Conservation (phyloP, 768 basidiomycete species). For the Suillus placidus region DNA sequence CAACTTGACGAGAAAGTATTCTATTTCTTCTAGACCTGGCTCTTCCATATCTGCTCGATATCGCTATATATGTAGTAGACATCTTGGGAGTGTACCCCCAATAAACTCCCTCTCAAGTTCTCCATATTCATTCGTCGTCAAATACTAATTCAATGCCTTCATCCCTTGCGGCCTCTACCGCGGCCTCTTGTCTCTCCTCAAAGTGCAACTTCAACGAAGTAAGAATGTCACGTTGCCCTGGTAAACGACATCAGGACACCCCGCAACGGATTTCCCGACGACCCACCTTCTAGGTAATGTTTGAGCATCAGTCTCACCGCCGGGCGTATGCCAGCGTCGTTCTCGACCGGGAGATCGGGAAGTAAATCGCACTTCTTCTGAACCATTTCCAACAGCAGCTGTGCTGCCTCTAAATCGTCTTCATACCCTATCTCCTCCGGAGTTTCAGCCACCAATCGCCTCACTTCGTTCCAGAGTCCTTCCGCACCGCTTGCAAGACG, state of each 20-base stretch:
- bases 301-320: slow-evolving; percentile 67
- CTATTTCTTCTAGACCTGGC: not conserved
- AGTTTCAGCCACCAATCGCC: slow-evolving; percentile 31
- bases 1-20: not conserved
- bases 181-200: slow-evolving; percentile 47
- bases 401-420: slow-evolving; percentile 61
- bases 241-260: not conserved
- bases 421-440: slow-evolving; percentile 46
- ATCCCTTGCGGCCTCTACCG: slow-evolving; percentile 49
- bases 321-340: slow-evolving; percentile 42
- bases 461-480: slow-evolving; percentile 62
- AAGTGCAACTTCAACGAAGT: slow-evolving; percentile 54
- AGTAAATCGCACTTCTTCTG: slow-evolving; percentile 51
- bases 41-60: not conserved
- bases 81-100: not conserved
- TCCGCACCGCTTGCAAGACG: slow-evolving; percentile 56
- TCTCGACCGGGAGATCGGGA: slow-evolving; percentile 37
- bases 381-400: slow-evolving; percentile 69
- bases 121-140: slow-evolving; percentile 31
- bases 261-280: not conserved
- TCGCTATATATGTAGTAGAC: not conserved
- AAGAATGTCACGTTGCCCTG: slow-evolving; percentile 66
- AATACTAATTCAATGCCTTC: slow-evolving; percentile 59
- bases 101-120: not conserved
- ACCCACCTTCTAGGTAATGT: slow-evolving; percentile 67